phyloP scores from a whole-genome alignment of 169 alveolate species.

The Eimeria maxima region DNA sequence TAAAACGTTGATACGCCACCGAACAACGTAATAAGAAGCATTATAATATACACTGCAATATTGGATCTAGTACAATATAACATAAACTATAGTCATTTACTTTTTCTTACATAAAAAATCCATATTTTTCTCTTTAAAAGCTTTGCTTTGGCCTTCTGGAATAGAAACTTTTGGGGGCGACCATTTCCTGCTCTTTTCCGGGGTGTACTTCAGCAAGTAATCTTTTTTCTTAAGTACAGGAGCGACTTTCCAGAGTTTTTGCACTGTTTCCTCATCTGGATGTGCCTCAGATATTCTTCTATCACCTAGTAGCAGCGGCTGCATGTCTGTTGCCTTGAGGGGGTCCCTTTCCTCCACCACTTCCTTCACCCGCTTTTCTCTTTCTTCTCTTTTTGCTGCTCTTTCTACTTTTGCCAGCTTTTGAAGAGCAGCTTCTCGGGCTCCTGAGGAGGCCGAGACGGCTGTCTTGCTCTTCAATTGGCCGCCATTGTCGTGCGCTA shows the following conservation, averaged over 20 bases:
- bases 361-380: background rate
- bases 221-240: background rate
- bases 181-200: background rate
- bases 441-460: background rate
- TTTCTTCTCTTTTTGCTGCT: background rate
- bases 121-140: background rate
- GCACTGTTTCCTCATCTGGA: background rate
- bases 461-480: background rate
- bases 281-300: background rate
- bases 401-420: background rate
- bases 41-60: too few species aligned
- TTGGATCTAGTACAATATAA: too few species aligned
- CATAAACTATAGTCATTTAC: too few species aligned
- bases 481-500: background rate
- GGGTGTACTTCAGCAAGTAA: background rate
- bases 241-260: background rate
- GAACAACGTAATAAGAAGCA: too few species aligned
- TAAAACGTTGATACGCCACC: background rate
- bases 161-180: background rate
- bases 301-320: background rate
- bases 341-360: background rate
- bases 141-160: background rate
- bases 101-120: background rate
- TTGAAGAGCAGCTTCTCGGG: background rate
- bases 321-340: background rate